Evolutionary conservation across 2,329 filamentous ascomycete species (phyloP), one percentile per base, ranked within the genome.

Genomic region (Mycosphaerella sp.): DNA sequence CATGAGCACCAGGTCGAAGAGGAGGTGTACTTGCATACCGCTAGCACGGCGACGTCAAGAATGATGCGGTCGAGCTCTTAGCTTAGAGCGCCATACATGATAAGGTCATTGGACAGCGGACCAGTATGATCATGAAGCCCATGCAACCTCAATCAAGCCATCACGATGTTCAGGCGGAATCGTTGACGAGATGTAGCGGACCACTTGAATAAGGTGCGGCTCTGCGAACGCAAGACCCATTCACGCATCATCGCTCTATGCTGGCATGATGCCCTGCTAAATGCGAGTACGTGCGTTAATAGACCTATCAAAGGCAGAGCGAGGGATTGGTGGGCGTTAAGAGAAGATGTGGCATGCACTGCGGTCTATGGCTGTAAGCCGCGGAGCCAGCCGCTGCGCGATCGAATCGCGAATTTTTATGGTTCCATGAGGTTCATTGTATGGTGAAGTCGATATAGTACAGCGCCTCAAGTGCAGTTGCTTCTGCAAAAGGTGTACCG

Each of bases 171-270:
- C 41, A 49, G 45, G 32, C 45, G 17, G 21, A n/a, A 17, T 21
- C 14, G n/a, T 35, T 44, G 13, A 35, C 35, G 28, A 21, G 41
- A 43, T 46, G n/a, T 21, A 30, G 28, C 43, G 25, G 27, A 39
- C 36, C 27, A 46, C 34, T 49, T 41, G 52, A 51, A 46, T 56
- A 55, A 59, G 52, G 52, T 59, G 53, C 56, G 54, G 56, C 56
- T 56, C 56, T 51, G 30, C 28, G 18, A 7, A n/a, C 13, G 25
- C 16, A 27, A 34, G 37, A 35, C 37, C 39, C 30, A 41, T 41
- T 18, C 18, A 53, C 32, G 36, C 28, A 49, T 46, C 46, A 48
- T 55, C 52, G 52, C 45, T 45, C 50, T 46, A 40, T 44, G 42
- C 30, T 51, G 52, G 37, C 17, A 49, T 35, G 45, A 13, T 16